Evolutionary conservation across 148 eudicot species (phyloP).

Genomic region (Hydrangea macrophylla): DNA sequence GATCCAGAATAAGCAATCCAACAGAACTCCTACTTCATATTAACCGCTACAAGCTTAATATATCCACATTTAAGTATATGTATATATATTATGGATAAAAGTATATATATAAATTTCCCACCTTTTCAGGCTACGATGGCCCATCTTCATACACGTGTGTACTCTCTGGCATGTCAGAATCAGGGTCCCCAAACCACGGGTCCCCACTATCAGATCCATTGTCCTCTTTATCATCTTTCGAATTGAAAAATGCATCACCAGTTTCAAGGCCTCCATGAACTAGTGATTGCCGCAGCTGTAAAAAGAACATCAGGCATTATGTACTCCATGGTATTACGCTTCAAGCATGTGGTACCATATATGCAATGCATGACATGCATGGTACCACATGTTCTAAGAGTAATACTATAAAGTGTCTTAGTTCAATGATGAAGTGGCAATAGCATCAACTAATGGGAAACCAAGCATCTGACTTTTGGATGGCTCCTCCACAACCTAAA

Average conservation of each 20-base stretch:
- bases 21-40: not conserved
- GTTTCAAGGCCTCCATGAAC: slow-evolving; percentile 39
- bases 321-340: too few species aligned
- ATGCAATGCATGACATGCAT: too few species aligned
- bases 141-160: slow-evolving; percentile 47
- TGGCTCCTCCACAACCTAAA: too few species aligned
- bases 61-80: too few species aligned
- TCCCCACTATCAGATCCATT: slow-evolving; percentile 42
- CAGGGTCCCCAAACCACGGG: slow-evolving; percentile 52
- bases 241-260: slow-evolving; percentile 29
- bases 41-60: not conserved
- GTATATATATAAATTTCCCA: slow-evolving; percentile 17
- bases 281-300: slow-evolving; percentile 82
- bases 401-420: too few species aligned
- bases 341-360: too few species aligned
- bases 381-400: too few species aligned
- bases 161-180: slow-evolving; percentile 65
- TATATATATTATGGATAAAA: slow-evolving; percentile 2
- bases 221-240: slow-evolving; percentile 38
- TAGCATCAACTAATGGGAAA: too few species aligned
- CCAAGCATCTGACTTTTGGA: too few species aligned
- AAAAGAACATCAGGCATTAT: slow-evolving; percentile 19
- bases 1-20: slow-evolving; percentile 15
- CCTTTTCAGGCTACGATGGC: slow-evolving; percentile 46
- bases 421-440: too few species aligned